Evolutionary conservation across 176 grass and related monocot species (phyloP).

Genomic region (Aegilops longissima): DNA sequence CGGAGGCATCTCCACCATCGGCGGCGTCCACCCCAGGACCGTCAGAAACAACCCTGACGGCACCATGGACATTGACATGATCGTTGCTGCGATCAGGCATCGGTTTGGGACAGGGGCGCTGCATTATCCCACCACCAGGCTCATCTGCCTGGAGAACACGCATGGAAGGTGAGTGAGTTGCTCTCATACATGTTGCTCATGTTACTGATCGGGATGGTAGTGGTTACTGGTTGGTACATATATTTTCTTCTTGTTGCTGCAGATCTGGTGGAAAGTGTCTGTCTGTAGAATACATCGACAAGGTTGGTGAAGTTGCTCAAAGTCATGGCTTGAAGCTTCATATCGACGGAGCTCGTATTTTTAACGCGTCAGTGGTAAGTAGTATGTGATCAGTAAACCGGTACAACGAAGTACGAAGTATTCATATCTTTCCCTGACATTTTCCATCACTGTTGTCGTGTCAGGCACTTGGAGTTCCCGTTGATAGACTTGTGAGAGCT

Average conservation of each 20-base stretch:
- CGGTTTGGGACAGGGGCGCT: conserved; percentile 26
- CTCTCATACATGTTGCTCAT: background rate
- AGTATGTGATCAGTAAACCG: background rate
- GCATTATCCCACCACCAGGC: conserved; percentile 70
- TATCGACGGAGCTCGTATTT: conserved; percentile 95
- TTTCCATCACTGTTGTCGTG: background rate
- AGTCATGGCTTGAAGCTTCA: conserved; percentile 87
- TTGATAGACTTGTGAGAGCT: conserved; percentile 73
- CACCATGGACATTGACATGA: conserved; percentile 76
- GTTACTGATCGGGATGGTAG: no score
- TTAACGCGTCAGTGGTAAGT: conserved; percentile 96
- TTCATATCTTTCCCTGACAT: background rate
- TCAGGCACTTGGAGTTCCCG: conserved; percentile 84
- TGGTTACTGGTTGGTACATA: background rate
- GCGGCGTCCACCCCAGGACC: conserved; percentile 73
- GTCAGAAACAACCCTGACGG: conserved; percentile 72
- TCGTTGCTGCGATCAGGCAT: conserved; percentile 62
- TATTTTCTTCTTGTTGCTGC: background rate
- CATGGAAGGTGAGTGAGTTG: conserved; percentile 78
- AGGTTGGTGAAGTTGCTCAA: conserved; percentile 67
- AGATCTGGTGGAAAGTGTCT: conserved; percentile 88
- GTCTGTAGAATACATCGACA: conserved; percentile 72
- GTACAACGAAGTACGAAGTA: background rate
- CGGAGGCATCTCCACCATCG: conserved; percentile 84
- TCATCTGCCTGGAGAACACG: conserved; percentile 98